A percentile compares a stretch with the other conserved stretches of the same genome.
These are phyloP conservation scores for Pseudocercospora fijiensis DNA, from an alignment of 2,329 filamentous ascomycete genomes.

Conservation along the genomic window DNA sequence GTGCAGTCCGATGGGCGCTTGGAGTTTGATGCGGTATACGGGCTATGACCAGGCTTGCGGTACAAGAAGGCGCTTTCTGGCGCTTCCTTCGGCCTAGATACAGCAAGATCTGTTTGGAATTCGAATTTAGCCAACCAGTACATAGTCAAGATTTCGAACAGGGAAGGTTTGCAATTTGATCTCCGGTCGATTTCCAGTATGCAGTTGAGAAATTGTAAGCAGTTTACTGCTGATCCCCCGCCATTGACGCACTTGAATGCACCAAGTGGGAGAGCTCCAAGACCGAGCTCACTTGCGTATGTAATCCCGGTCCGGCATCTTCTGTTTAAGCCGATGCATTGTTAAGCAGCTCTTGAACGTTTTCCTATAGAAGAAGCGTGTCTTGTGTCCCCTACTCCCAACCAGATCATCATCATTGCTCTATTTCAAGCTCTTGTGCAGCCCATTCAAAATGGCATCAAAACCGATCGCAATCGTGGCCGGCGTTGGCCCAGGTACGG, in stretches of 20 bases:
- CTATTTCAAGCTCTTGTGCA: not conserved
- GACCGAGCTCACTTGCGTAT: not conserved
- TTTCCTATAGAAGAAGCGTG: not conserved
- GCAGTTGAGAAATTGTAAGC: too few relatives aligned
- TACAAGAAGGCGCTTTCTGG: too few relatives aligned
- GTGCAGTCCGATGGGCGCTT: too few relatives aligned
- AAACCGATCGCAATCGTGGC: conserved; percentile 66
- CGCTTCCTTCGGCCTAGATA: too few relatives aligned
- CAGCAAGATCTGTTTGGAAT: too few relatives aligned
- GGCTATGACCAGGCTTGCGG: too few relatives aligned
- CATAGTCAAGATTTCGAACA: too few relatives aligned
- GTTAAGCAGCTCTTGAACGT: not conserved
- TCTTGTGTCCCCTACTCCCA: not conserved
- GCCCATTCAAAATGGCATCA: conserved; percentile 1
- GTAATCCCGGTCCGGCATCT: not conserved
- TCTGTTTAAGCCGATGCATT: conserved; percentile 1
- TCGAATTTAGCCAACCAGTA: too few relatives aligned
- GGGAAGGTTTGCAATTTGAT: too few relatives aligned
- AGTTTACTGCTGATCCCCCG: conserved; percentile 3
- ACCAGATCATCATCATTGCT: not conserved
- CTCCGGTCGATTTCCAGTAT: too few relatives aligned
- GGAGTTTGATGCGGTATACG: too few relatives aligned
- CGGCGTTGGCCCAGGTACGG: conserved; percentile 72
- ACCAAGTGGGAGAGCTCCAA: not conserved
- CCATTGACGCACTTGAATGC: conserved; percentile 1